These are phyloP conservation scores for Trametopsis cervina DNA, from an alignment of 768 basidiomycete species.

Conservation along the genomic window DNA sequence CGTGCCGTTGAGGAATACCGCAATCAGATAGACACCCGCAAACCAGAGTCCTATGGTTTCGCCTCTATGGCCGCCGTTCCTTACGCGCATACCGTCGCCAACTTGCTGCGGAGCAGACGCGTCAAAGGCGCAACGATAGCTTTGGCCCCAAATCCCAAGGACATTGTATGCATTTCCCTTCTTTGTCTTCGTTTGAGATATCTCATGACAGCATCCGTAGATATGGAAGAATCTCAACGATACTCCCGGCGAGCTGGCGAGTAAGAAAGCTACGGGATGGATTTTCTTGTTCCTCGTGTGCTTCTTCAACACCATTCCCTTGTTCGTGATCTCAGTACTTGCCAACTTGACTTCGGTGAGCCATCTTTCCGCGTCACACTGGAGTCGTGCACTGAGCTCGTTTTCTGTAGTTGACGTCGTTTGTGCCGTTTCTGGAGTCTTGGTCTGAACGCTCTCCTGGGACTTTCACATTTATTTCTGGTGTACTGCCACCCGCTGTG, in stretches of 20 bases:
- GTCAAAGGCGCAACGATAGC: slow-evolving; percentile 66
- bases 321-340: slow-evolving; percentile 83
- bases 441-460: slow-evolving; percentile 61
- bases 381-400: neutral
- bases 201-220: slow-evolving; percentile 26
- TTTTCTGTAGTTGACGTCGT: slow-evolving; percentile 58
- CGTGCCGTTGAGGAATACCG: slow-evolving; percentile 69
- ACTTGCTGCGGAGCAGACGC: slow-evolving; percentile 57
- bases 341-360: slow-evolving; percentile 84
- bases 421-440: slow-evolving; percentile 63
- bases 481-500: slow-evolving; percentile 87
- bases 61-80: slow-evolving; percentile 86
- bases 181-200: neutral
- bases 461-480: slow-evolving; percentile 81
- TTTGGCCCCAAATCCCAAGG: slow-evolving; percentile 84
- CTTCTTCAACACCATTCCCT: slow-evolving; percentile 91
- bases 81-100: slow-evolving; percentile 82
- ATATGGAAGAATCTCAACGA: slow-evolving; percentile 90
- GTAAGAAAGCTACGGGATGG: slow-evolving; percentile 73
- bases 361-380: no score
- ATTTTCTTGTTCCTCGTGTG: slow-evolving; percentile 70
- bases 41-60: slow-evolving; percentile 87
- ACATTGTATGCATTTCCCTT: slow-evolving; percentile 46
- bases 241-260: slow-evolving; percentile 54
- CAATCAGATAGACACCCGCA: slow-evolving; percentile 60